phyloP scores from a whole-genome alignment of 2,329 filamentous ascomycete species.

The Colletotrichum australisinense region DNA sequence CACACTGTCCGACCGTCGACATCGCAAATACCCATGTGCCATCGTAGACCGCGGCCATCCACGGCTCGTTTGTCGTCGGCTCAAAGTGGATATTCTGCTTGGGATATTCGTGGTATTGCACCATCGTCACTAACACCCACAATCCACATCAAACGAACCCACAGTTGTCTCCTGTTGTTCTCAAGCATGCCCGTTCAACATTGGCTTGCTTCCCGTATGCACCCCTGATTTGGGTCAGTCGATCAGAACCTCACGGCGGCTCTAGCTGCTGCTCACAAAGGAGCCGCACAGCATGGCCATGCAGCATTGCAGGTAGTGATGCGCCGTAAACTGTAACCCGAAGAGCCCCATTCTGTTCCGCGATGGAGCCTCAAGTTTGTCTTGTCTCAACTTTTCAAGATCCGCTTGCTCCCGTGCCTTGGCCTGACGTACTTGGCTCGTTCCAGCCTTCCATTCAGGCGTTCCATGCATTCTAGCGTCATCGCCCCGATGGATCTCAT shows the following conservation, averaged over 20 bases:
- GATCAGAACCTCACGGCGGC: slow-evolving; percentile 10
- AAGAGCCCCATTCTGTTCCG: slow-evolving; percentile 32
- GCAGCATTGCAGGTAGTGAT: neutral
- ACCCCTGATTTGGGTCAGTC: slow-evolving; percentile 17
- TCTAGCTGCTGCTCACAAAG: slow-evolving; percentile 7
- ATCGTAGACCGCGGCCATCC: slow-evolving; percentile 10
- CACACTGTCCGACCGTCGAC: neutral
- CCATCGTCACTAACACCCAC: neutral
- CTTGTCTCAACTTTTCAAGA: slow-evolving; percentile 8
- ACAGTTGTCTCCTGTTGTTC: slow-evolving; percentile 22
- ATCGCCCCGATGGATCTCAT: slow-evolving; percentile 32
- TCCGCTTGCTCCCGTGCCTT: slow-evolving; percentile 34
- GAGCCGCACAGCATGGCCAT: slow-evolving; percentile 12
- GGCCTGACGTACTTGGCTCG: slow-evolving; percentile 21
- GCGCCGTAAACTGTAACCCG: slow-evolving; percentile 3
- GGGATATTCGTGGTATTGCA: slow-evolving; percentile 9
- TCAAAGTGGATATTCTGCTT: slow-evolving; percentile 31
- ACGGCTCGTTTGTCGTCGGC: slow-evolving; percentile 35
- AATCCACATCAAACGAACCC: neutral
- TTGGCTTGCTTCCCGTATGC: neutral
- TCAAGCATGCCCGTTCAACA: neutral
- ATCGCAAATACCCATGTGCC: neutral
- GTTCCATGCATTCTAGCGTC: slow-evolving; percentile 30
- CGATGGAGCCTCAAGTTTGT: slow-evolving; percentile 15
- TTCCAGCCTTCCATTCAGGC: slow-evolving; percentile 29